phyloP scores from a whole-genome alignment of 306 rosid species.

The Trifolium dubium region DNA sequence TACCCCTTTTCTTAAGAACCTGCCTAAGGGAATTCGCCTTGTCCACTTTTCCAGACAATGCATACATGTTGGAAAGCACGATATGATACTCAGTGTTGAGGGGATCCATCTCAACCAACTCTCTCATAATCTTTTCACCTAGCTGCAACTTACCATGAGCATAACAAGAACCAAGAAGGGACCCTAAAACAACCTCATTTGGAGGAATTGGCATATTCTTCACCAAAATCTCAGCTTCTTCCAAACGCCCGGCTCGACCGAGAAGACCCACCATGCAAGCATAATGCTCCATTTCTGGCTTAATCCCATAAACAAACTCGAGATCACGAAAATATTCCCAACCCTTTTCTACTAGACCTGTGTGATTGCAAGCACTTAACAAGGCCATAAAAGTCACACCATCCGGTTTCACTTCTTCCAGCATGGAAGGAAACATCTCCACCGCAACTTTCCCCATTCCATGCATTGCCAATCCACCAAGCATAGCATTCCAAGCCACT shows the following conservation, averaged over 20 bases:
- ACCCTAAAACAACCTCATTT: conserved; percentile 72
- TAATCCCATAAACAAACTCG: conserved; percentile 49
- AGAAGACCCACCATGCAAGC: conserved; percentile 77
- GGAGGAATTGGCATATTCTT: conserved; percentile 70
- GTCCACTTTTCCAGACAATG: conserved; percentile 59
- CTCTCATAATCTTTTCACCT: conserved; percentile 61
- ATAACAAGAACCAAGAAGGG: conserved; percentile 71
- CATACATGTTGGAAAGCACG: conserved; percentile 72
- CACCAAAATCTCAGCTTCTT: conserved; percentile 58
- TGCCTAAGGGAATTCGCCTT: conserved; percentile 63
- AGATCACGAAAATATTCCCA: conserved; percentile 55
- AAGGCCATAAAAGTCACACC: conserved; percentile 68
- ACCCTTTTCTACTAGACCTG: conserved; percentile 70
- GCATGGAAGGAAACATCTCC: conserved; percentile 61
- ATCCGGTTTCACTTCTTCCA: conserved; percentile 66
- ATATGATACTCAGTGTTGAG: conserved; percentile 65
- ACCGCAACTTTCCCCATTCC: conserved; percentile 57
- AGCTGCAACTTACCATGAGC: conserved; percentile 58
- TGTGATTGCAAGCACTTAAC: conserved; percentile 79
- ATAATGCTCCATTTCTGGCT: conserved; percentile 67
- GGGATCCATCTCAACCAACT: conserved; percentile 63
- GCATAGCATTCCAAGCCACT: conserved; percentile 83
- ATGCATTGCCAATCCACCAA: conserved; percentile 77
- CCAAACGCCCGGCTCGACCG: conserved; percentile 70
- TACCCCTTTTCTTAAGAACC: conserved; percentile 57